Percentiles rank a stretch among this genome's conserved stretches.
These are phyloP conservation scores for Inga oerstediana DNA, from an alignment of 306 rosid species.

Conservation along the genomic window DNA sequence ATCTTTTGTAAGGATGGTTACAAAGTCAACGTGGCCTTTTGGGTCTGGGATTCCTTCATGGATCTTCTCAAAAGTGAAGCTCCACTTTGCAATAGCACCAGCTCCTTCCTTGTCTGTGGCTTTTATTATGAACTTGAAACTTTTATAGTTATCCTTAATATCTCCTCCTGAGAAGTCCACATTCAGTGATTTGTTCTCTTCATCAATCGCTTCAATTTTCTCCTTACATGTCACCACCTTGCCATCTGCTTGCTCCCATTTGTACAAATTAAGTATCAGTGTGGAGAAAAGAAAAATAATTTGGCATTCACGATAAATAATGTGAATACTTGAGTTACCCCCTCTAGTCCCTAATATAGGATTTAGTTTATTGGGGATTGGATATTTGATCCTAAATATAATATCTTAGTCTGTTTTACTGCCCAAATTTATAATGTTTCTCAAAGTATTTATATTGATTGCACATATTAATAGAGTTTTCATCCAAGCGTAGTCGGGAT, in stretches of 20 bases:
- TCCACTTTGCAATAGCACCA: not conserved
- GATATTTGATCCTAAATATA: too few species aligned
- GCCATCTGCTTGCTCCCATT: not conserved
- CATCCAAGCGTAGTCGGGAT: too few species aligned
- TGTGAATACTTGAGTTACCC: too few species aligned
- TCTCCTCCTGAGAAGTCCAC: not conserved
- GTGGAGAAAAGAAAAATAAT: not conserved
- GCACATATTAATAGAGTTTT: too few species aligned
- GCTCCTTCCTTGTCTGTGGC: not conserved
- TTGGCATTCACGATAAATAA: not conserved
- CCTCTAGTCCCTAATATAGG: too few species aligned
- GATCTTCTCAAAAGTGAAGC: not conserved
- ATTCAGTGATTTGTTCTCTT: not conserved
- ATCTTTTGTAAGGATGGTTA: not conserved
- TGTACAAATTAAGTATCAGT: not conserved
- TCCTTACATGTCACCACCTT: not conserved
- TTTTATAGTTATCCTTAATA: not conserved
- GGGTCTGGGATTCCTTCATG: not conserved
- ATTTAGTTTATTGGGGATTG: too few species aligned
- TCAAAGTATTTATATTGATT: too few species aligned
- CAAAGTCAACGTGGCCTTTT: not conserved
- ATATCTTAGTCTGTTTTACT: too few species aligned
- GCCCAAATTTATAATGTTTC: too few species aligned
- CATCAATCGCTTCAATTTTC: not conserved
- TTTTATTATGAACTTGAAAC: not conserved